These are phyloP conservation scores for Triticum dicoccoides DNA, from an alignment of 176 grass and related monocot genomes.

Conservation along the genomic window DNA sequence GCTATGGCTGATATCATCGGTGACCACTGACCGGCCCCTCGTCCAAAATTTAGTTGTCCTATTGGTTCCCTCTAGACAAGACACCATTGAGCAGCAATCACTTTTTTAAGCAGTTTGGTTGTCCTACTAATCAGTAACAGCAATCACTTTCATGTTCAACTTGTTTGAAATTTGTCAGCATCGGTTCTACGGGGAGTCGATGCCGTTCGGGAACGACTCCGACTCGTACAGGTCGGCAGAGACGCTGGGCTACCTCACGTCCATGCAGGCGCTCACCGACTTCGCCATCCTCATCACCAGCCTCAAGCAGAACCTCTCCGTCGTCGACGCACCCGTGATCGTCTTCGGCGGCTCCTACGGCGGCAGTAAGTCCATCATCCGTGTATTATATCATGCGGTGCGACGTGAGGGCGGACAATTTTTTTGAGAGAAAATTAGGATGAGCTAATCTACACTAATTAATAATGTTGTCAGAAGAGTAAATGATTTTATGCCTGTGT, in stretches of 20 bases:
- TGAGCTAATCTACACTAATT: background rate
- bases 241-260: constrained; percentile 81
- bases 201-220: constrained; percentile 80
- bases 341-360: constrained; percentile 93
- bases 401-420: too few relatives aligned
- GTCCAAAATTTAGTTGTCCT: too few relatives aligned
- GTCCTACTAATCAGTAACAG: too few relatives aligned
- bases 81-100: too few relatives aligned
- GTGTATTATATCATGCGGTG: too few relatives aligned
- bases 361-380: constrained; percentile 54
- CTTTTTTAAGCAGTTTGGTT: too few relatives aligned
- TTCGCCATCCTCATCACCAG: constrained; percentile 78
- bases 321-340: constrained; percentile 68
- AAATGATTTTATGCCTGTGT: background rate
- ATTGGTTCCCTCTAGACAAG: too few relatives aligned
- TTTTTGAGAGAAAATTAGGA: background rate
- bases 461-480: background rate
- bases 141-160: too few relatives aligned
- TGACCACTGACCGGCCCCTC: background rate
- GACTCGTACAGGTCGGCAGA: constrained; percentile 50
- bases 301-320: constrained; percentile 77
- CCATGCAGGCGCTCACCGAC: constrained; percentile 91
- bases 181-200: constrained; percentile 90
- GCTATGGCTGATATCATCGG: background rate
- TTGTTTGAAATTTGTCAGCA: constrained; percentile 37